phyloP scores from a whole-genome alignment of 352 stramenopile genomes.

The Phytophthora hybrid region DNA sequence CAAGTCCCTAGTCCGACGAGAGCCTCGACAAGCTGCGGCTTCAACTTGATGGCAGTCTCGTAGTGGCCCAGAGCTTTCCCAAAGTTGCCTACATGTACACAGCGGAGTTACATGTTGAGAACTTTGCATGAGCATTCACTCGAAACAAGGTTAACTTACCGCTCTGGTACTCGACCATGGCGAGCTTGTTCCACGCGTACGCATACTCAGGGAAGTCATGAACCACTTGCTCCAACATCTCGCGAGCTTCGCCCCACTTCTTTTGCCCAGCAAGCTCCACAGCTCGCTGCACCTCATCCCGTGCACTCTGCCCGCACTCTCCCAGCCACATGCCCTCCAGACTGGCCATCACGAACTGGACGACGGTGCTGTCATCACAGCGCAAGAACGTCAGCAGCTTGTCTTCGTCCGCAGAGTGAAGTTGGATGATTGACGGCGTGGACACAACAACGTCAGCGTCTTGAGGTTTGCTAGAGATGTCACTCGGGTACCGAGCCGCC shows the following conservation, averaged over 20 bases:
- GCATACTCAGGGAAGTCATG: constrained; percentile 60
- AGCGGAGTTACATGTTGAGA: neutral
- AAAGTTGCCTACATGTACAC: constrained; percentile 49
- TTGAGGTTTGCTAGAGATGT: constrained; percentile 34
- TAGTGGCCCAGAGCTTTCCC: constrained; percentile 63
- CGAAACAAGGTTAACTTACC: constrained; percentile 32
- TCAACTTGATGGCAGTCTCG: constrained; percentile 67
- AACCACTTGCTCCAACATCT: constrained; percentile 59
- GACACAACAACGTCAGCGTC: constrained; percentile 11
- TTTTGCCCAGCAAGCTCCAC: constrained; percentile 49
- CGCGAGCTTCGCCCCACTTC: constrained; percentile 49
- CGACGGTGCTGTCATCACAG: constrained; percentile 71
- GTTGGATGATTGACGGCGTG: constrained; percentile 73
- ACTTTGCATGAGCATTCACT: neutral
- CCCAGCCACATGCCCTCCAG: constrained; percentile 80
- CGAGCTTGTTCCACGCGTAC: constrained; percentile 85
- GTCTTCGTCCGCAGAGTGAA: constrained; percentile 74
- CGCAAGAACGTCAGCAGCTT: constrained; percentile 72
- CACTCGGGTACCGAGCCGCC: constrained; percentile 67
- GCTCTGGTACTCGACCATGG: constrained; percentile 62
- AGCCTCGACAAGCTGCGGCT: constrained; percentile 76
- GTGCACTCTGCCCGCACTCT: constrained; percentile 56
- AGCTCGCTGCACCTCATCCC: constrained; percentile 49
- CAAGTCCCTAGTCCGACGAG: constrained; percentile 81
- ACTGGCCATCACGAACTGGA: constrained; percentile 75